A percentile compares a stretch with the other conserved stretches of the same genome.
These are phyloP conservation scores for Pythium graminicola DNA, from an alignment of 352 stramenopile species.

Conservation along the genomic window DNA sequence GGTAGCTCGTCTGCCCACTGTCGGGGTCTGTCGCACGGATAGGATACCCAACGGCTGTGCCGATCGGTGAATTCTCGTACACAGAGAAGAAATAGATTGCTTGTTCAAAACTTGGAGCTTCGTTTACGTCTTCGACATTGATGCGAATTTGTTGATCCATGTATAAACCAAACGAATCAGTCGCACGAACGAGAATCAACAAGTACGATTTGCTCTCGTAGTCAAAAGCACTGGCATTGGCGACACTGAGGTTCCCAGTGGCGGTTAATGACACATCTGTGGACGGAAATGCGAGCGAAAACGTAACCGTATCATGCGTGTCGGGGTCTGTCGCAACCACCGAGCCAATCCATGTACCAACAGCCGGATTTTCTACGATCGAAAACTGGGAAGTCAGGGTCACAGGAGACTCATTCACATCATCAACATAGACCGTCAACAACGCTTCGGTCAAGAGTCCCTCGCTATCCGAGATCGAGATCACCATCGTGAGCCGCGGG, in stretches of 20 bases:
- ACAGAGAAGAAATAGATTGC: constrained; percentile 33
- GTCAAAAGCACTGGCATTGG: constrained; percentile 33
- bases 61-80: constrained; percentile 33
- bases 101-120: constrained; percentile 39
- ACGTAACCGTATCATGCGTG: constrained; percentile 25
- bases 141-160: constrained; percentile 37
- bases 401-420: constrained; percentile 41
- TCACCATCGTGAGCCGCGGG: constrained; percentile 8
- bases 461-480: constrained; percentile 32
- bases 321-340: constrained; percentile 34
- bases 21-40: constrained; percentile 46
- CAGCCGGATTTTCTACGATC: constrained; percentile 38
- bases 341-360: constrained; percentile 37
- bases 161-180: constrained; percentile 31
- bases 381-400: constrained; percentile 31
- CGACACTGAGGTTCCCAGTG: constrained; percentile 35
- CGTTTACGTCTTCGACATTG: constrained; percentile 42
- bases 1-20: constrained; percentile 32
- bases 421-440: constrained; percentile 37
- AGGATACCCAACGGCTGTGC: constrained; percentile 35
- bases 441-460: constrained; percentile 32
- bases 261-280: constrained; percentile 32
- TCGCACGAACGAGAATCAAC: constrained; percentile 27
- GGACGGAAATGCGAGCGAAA: constrained; percentile 25
- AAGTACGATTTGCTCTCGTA: constrained; percentile 40